Conservation (phyloP, 345 rosid genomes). For the Adansonia digitata region DNA sequence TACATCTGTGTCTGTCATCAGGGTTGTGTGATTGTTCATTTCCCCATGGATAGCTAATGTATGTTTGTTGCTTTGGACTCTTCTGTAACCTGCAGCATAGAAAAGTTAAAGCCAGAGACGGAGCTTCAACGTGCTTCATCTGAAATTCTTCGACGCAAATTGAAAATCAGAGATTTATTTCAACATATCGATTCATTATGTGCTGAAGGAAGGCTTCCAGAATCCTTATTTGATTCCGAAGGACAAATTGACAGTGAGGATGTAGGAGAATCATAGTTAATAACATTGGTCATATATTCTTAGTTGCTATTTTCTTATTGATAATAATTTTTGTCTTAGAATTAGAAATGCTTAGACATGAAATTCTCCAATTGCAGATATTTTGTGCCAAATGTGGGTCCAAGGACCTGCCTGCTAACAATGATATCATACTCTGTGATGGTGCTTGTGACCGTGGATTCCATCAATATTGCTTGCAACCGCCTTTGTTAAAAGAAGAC, state of each 20-base stretch:
- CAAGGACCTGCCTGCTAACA: constrained; percentile 64
- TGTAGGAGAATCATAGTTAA: constrained; percentile 48
- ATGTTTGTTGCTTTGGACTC: neutral
- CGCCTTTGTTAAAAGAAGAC: constrained; percentile 84
- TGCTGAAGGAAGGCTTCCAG: constrained; percentile 76
- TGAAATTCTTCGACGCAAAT: constrained; percentile 67
- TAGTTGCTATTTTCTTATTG: constrained; percentile 2
- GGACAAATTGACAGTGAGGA: constrained; percentile 94
- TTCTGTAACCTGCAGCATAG: constrained; percentile 50
- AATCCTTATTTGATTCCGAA: constrained; percentile 77
- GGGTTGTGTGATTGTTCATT: neutral
- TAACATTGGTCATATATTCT: neutral
- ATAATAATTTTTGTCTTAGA: constrained; percentile 11
- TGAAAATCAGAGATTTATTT: constrained; percentile 82
- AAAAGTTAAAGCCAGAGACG: constrained; percentile 89
- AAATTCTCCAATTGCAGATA: constrained; percentile 51
- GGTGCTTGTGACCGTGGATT: constrained; percentile 94
- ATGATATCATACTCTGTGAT: constrained; percentile 94
- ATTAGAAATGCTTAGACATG: constrained; percentile 23
- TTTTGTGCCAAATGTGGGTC: constrained; percentile 97
- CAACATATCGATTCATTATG: constrained; percentile 65
- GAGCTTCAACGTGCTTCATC: constrained; percentile 89
- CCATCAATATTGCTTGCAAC: constrained; percentile 85
- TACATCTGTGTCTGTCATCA: neutral
- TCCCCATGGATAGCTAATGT: constrained; percentile 6